Conservation (phyloP, 176 grass and related monocot species). For the Lolium multiflorum region DNA sequence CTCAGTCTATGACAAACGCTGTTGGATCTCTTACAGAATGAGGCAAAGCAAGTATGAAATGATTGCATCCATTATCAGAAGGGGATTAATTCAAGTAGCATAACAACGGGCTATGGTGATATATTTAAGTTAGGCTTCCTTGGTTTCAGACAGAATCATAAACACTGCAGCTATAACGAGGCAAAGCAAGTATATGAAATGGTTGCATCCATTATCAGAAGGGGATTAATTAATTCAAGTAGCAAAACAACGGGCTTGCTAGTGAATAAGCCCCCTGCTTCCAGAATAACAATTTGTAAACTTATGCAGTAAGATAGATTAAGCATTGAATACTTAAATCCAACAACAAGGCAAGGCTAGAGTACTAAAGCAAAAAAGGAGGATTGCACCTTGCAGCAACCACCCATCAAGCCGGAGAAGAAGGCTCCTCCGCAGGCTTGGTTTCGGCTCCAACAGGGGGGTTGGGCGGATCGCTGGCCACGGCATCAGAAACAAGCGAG, state of each 20-base stretch:
- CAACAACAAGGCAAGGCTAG: constrained; percentile 25
- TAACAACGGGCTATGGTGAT: too few relatives aligned
- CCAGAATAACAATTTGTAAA: constrained; percentile 36
- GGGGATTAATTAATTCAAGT: constrained; percentile 32
- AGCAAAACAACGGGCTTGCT: constrained; percentile 36
- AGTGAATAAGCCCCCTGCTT: constrained; percentile 21
- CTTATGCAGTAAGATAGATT: too few relatives aligned
- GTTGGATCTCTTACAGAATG: neutral
- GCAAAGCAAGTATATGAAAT: constrained; percentile 2
- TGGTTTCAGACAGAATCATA: too few relatives aligned
- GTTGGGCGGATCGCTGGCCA: constrained; percentile 39
- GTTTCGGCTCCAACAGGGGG: constrained; percentile 3
- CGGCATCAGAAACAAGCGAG: constrained; percentile 65
- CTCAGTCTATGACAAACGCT: neutral
- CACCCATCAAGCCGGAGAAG: constrained; percentile 58
- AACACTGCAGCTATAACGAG: neutral
- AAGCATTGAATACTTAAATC: constrained; percentile 15
- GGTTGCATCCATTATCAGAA: constrained; percentile 19
- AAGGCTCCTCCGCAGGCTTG: constrained; percentile 51
- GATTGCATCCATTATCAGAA: constrained; percentile 24
- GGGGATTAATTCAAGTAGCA: constrained; percentile 28
- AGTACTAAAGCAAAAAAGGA: constrained; percentile 31
- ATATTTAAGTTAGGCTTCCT: too few relatives aligned
- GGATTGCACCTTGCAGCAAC: constrained; percentile 43
- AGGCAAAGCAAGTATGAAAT: neutral